Base-by-base conservation (phyloP, 345 rosid genomes). In the Citropsis articulata region DNA sequence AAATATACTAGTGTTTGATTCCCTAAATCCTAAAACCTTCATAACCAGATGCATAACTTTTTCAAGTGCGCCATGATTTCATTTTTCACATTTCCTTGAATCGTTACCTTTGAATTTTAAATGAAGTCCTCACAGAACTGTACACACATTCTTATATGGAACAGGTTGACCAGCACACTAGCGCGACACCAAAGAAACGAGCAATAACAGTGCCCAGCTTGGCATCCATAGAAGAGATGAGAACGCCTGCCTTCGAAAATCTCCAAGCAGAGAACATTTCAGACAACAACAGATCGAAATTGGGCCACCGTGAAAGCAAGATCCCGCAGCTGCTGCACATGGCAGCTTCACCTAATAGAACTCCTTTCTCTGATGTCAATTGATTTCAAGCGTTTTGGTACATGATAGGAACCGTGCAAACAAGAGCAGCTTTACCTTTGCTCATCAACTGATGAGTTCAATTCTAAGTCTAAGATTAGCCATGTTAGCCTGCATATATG, bases 191-290 rank as follows among this genome's bases (percentile, higher is more conserved):
- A 18, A 84, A 87, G 83, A 92, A 84, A 81, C 86, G 89, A 66
- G 79, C 22, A 13, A 86, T 90, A 65, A 13, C 31, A n/a, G 93
- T 91, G 66, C 98, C 98, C 2, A 90, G 91, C 87, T 70, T 89
- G 79, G 85, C 83, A 12, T 89, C 93, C 73, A 92, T 93, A 4
- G 98, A 93, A 78, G 89, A 88, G 77, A 83, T 92, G 97, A 88
- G 89, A 81, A 84, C 81, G 2, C 61, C 78, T 22, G 64, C 67
- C 16, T 19, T 75, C 0, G 78, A 76, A 69, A 79, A 72, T 66
- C 79, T 45, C 6, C 55, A 84, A 71, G 86, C 71, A 60, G 72
- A 71, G 55, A 64, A 66, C 53, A 16, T 36, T 74, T 50, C 35
- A 30, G 73, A 70, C 25, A 86, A 83, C 73, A 42, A 82, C 28